These are phyloP conservation scores for Kluyveromyces siamensis DNA, from an alignment of 805 yeast genomes.

Conservation along the genomic window DNA sequence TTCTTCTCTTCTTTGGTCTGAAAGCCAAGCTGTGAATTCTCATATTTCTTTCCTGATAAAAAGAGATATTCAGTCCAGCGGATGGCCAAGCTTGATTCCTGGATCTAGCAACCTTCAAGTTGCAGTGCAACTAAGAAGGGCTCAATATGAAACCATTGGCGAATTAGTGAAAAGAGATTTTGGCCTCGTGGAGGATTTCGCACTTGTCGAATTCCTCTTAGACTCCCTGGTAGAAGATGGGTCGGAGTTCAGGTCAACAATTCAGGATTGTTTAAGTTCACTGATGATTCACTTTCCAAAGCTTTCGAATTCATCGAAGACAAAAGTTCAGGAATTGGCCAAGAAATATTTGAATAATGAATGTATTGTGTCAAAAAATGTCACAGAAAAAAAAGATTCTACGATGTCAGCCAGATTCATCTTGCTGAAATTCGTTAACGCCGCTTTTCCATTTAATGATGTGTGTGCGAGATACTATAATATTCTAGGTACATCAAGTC, in stretches of 20 bases:
- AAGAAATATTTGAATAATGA: slow-evolving; percentile 31
- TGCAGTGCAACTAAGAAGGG: slow-evolving; percentile 35
- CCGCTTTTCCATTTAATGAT: slow-evolving; percentile 58
- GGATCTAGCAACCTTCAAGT: background rate
- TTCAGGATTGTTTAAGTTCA: slow-evolving; percentile 63
- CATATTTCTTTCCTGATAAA: slow-evolving; percentile 43
- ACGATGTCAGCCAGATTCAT: slow-evolving; percentile 50
- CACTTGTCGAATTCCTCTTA: slow-evolving; percentile 56
- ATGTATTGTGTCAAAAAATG: slow-evolving; percentile 11
- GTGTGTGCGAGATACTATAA: slow-evolving; percentile 59
- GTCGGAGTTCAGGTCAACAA: slow-evolving; percentile 51
- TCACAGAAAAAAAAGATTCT: slow-evolving; percentile 21
- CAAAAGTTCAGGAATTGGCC: slow-evolving; percentile 33
- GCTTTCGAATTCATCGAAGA: slow-evolving; percentile 33
- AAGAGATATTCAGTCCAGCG: slow-evolving; percentile 43
- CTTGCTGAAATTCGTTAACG: slow-evolving; percentile 55
- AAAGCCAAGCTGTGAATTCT: slow-evolving; percentile 16
- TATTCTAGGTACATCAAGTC: slow-evolving; percentile 49
- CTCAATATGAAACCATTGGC: slow-evolving; percentile 75
- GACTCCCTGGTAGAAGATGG: slow-evolving; percentile 59
- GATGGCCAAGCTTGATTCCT: slow-evolving; percentile 43
- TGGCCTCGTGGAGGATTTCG: slow-evolving; percentile 35
- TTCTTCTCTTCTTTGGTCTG: slow-evolving; percentile 2
- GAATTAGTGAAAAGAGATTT: slow-evolving; percentile 45
- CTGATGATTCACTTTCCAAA: slow-evolving; percentile 40